A percentile compares a stretch with the other conserved stretches of the same genome.
Conservation (phyloP, 257 asterid species). For the Craterostigma plantagineum region DNA sequence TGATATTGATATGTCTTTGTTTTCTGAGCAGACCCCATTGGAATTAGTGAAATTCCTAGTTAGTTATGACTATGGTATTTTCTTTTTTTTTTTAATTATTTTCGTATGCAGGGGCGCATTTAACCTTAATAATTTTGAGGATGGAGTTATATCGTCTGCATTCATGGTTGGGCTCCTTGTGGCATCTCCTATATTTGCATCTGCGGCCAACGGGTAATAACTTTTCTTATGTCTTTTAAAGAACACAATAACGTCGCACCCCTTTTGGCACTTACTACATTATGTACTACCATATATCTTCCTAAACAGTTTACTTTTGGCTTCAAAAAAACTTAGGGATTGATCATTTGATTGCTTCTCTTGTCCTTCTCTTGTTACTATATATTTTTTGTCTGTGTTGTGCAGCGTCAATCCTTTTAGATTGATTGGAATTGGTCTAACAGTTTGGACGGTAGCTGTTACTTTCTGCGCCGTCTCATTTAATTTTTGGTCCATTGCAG, state of each 20-base stretch:
- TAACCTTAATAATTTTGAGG: constrained; percentile 72
- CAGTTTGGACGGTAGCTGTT: constrained; percentile 82
- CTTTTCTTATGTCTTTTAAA: too few species aligned
- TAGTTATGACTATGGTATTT: neutral
- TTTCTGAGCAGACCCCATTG: too few species aligned
- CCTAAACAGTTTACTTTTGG: too few species aligned
- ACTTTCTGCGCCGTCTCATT: constrained; percentile 75
- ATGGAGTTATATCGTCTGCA: constrained; percentile 90
- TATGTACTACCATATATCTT: too few species aligned
- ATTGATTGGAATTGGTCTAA: constrained; percentile 87
- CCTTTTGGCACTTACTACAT: too few species aligned
- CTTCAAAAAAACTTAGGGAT: too few species aligned
- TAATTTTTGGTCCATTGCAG: constrained; percentile 65
- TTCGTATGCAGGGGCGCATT: constrained; percentile 77
- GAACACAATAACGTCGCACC: too few species aligned
- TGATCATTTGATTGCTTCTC: too few species aligned
- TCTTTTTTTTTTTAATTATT: constrained; percentile 1
- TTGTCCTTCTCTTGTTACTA: neutral
- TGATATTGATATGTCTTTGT: too few species aligned
- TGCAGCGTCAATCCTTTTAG: constrained; percentile 91
- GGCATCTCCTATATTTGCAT: constrained; percentile 91
- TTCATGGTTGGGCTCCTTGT: constrained; percentile 98
- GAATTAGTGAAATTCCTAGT: neutral
- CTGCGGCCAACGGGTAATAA: constrained; percentile 61
- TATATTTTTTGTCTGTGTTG: too few species aligned